Conservation (phyloP, 495 filamentous ascomycete genomes). For the Neurospora africana region DNA sequence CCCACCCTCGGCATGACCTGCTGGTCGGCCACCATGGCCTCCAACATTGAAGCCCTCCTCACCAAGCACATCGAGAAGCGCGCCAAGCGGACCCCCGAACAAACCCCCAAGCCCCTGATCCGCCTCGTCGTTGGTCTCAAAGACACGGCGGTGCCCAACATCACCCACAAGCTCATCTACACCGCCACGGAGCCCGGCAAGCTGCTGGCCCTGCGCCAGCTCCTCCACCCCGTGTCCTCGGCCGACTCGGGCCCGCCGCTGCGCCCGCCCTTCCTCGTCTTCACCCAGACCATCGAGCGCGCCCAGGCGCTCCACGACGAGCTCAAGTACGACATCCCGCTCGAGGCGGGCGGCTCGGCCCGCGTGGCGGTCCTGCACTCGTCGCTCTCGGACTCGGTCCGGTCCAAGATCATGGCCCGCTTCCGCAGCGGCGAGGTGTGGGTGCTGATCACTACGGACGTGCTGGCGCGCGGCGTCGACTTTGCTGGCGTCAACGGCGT, state of each 20-base stretch:
- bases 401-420: constrained; percentile 70
- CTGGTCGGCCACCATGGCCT: constrained; percentile 96
- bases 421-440: constrained; percentile 91
- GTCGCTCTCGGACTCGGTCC: constrained; percentile 63
- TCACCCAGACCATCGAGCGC: constrained; percentile 87
- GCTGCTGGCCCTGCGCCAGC: constrained; percentile 79
- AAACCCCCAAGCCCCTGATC: constrained; percentile 44
- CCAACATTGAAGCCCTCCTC: constrained; percentile 73
- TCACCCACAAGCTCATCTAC: constrained; percentile 81
- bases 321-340: constrained; percentile 87
- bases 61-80: constrained; percentile 41
- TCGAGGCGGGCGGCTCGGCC: constrained; percentile 71
- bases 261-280: constrained; percentile 81
- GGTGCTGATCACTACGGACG: constrained; percentile 91
- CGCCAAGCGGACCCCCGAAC: constrained; percentile 37
- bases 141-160: constrained; percentile 86
- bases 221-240: constrained; percentile 67
- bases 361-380: constrained; percentile 88
- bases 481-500: constrained; percentile 89
- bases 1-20: constrained; percentile 59
- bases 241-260: constrained; percentile 49
- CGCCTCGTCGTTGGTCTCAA: constrained; percentile 90
- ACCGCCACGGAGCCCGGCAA: constrained; percentile 89
- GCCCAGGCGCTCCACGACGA: constrained; percentile 81
- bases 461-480: constrained; percentile 83